Conservation (phyloP, 805 yeast genomes). For the Lipomyces kockii region DNA sequence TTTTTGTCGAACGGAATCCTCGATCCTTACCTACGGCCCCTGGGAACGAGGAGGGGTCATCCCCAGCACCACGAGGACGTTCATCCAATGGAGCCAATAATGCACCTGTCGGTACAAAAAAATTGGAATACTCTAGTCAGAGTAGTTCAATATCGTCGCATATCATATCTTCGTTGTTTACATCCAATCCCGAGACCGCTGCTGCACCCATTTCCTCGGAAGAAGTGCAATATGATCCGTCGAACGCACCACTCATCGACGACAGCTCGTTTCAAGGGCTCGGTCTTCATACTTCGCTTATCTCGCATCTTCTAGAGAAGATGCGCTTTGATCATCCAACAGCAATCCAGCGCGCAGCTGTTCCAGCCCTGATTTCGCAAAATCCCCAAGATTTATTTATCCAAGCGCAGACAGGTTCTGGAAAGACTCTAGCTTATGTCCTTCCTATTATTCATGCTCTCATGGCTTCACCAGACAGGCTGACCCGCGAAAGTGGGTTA, state of each 20-base stretch:
- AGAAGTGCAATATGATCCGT: slow-evolving; percentile 52
- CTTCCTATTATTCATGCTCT: slow-evolving; percentile 81
- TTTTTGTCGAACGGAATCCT: slow-evolving; percentile 10
- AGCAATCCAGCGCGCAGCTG: slow-evolving; percentile 77
- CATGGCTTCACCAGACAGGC: slow-evolving; percentile 55
- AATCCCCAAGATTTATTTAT: slow-evolving; percentile 69
- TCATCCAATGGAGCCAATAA: neutral
- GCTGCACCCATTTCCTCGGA: slow-evolving; percentile 43
- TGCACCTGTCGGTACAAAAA: neutral
- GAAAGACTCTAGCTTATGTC: slow-evolving; percentile 87
- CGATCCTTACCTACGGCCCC: neutral
- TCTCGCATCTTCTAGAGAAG: slow-evolving; percentile 59
- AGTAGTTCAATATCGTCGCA: slow-evolving; percentile 6
- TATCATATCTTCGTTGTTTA: slow-evolving; percentile 77
- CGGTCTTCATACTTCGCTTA: slow-evolving; percentile 63
- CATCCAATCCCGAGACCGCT: slow-evolving; percentile 57
- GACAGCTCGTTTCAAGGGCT: slow-evolving; percentile 75
- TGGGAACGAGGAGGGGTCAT: slow-evolving; percentile 4
- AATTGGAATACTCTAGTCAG: neutral
- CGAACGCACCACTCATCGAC: slow-evolving; percentile 79
- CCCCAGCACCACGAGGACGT: neutral
- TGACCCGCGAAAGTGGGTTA: slow-evolving; percentile 72
- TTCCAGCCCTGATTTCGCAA: slow-evolving; percentile 61
- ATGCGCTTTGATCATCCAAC: slow-evolving; percentile 68
- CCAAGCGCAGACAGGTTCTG: slow-evolving; percentile 98